Evolutionary conservation across 1,284 basidiomycete genomes (phyloP), one percentile per base, ranked within the genome.

Genomic region (Tremellales sp.): DNA sequence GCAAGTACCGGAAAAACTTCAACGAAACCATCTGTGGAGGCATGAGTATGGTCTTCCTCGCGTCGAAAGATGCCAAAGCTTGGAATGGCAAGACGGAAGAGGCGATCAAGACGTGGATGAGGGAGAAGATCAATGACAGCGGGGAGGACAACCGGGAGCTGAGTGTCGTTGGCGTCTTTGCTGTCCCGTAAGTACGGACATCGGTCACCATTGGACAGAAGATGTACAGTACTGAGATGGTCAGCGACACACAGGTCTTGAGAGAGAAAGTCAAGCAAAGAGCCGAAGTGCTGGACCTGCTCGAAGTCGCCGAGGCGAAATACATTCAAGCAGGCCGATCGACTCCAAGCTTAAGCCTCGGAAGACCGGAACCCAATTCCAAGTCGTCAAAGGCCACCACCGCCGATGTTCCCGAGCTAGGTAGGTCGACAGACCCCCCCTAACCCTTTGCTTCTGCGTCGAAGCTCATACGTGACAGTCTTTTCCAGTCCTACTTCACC

Each of bases 271-370:
- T 89, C 39, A 79, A 81, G 24, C 82, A 87, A 66, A 78, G 87
- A 22, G 84, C 85, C 53, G 78, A 80, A 58, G 82, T 87, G 19
- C 73, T 89, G 21, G 81, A 87, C 54, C 81, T 84, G 52, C 78
- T 90, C 7, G 87, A 90, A 73, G 79, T 83, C 43, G 84, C 85
- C 2, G 87, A 89, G 73, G 81, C 84, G 5, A 80, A 79, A 60
- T 89, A 88, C 63, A 86, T 89, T 57, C 15, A 8, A 15, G 29
- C 29, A 8, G 29, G 10, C 29, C 8, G 15, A 31, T n/a, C n/a
- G n/a, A n/a, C n/a, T n/a, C n/a, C n/a, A n/a, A n/a, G n/a, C n/a
- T n/a, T n/a, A n/a, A n/a, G n/a, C n/a, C 10, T 31, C 29, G 29
- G 29, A 8, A 8, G 29, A 31, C 29, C 15, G 15, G 29, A 31